Evolutionary conservation across 441 rosid species (phyloP).

Genomic region (Erysimum cheiri): DNA sequence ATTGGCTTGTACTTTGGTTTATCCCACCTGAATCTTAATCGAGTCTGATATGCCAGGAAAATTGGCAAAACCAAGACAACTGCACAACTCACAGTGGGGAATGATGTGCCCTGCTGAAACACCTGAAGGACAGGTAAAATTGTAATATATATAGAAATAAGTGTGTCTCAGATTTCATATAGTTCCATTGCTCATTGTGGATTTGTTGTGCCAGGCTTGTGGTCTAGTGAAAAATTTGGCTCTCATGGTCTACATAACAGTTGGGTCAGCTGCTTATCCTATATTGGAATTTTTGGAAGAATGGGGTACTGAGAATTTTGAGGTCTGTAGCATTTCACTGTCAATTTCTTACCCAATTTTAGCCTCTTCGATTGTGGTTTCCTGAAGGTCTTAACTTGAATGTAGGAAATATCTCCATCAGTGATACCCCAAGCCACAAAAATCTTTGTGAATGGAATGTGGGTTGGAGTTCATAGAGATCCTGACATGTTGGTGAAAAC

Average conservation of each 20-base stretch:
- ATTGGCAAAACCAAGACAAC: slow-evolving; percentile 97
- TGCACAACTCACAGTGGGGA: slow-evolving; percentile 99
- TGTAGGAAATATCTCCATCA: slow-evolving; percentile 97
- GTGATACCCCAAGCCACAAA: slow-evolving; percentile 97
- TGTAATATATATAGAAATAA: slow-evolving; percentile 3
- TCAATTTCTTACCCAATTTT: slow-evolving; percentile 25
- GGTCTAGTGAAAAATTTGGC: slow-evolving; percentile 98
- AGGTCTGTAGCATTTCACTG: slow-evolving; percentile 55
- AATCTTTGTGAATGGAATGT: slow-evolving; percentile 94
- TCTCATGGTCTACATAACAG: slow-evolving; percentile 95
- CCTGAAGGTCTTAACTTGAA: slow-evolving; percentile 35
- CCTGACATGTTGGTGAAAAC: slow-evolving; percentile 99
- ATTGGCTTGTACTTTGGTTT: slow-evolving; percentile 15
- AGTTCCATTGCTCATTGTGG: slow-evolving; percentile 8
- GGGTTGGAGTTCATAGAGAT: slow-evolving; percentile 97
- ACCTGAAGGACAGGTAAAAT: slow-evolving; percentile 95
- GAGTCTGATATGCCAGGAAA: slow-evolving; percentile 61
- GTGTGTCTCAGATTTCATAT: slow-evolving; percentile 2
- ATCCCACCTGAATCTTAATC: slow-evolving; percentile 22
- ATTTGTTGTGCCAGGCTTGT: slow-evolving; percentile 71
- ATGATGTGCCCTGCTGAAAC: slow-evolving; percentile 99
- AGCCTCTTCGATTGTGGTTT: slow-evolving; percentile 19
- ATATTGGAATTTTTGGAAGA: slow-evolving; percentile 92
- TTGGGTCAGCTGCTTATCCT: slow-evolving; percentile 94
- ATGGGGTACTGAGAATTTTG: slow-evolving; percentile 98